Evolutionary conservation across 768 basidiomycete species (phyloP), one percentile per base, ranked within the genome.

Genomic region (Termitomyces sp.): DNA sequence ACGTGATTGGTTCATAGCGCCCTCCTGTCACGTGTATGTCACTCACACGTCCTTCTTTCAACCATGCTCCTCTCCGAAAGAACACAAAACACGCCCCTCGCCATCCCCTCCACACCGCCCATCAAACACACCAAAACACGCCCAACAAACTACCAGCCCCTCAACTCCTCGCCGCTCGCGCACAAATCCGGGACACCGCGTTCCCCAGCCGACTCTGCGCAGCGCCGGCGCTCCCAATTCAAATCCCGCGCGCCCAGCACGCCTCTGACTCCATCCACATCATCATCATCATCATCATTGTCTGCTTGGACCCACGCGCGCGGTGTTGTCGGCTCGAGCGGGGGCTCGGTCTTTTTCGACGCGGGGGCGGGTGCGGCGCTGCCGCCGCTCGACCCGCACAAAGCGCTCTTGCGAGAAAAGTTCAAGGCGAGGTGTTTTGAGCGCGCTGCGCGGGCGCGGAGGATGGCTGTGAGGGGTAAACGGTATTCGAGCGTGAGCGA

Each of bases 391-490:
- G 76, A 80, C 17, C 70, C 83, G 0, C 78, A 82, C 54, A 83
- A 79, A 41, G 60, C 69, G 4, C 77, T 88, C 45, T 65, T 89
- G 46, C 70, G 83, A 26, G 82, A 84, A 50, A 77, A 80, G 30
- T 80, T 88, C 58, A 79, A 79, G 61, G 79, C 78, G 3, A 76
- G 79, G 48, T 88, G 85, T 65, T 63, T 85, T 43, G 83, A 86
- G 64, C 74, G 85, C 19, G 85, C 83, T 0, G 72, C 74, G 34
- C 78, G 77, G 58, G 81, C 81, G 21, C 73, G 86, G 45, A 75
- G 76, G 41, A 75, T 72, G 30, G 78, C 77, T 11, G 66, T 85
- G 14, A 69, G 69, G 15, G 68, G 74, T 50, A 70, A 64, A 61
- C 60, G 76, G 46, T 67, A 65, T 47, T 45, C 51, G 24, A 68